Percentiles rank a stretch among this genome's conserved stretches.
These are phyloP conservation scores for Bombardia bombarda DNA, from an alignment of 495 filamentous ascomycete genomes.

Conservation along the genomic window DNA sequence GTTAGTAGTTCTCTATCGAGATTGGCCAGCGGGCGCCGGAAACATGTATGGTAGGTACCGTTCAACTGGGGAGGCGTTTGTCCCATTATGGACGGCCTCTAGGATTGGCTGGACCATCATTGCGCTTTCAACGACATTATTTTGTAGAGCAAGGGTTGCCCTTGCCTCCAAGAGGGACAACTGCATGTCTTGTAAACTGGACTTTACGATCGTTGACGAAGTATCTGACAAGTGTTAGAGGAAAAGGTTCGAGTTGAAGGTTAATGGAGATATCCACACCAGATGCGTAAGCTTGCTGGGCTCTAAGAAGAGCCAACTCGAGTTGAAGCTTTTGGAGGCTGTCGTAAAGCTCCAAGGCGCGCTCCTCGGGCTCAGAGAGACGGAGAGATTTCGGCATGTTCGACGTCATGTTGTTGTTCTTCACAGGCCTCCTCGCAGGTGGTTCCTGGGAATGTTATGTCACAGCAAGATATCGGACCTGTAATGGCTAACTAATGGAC, in stretches of 20 bases:
- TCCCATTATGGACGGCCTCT: slow-evolving; percentile 66
- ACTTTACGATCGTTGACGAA: background rate
- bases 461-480: no score
- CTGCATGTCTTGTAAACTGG: slow-evolving; percentile 51
- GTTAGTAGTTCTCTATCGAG: slow-evolving; percentile 2
- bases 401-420: slow-evolving; percentile 5
- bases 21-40: background rate
- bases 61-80: slow-evolving; percentile 55
- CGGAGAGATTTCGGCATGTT: background rate
- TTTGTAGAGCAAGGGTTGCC: slow-evolving; percentile 57
- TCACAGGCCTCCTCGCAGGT: background rate
- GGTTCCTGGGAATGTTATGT: no score
- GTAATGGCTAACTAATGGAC: no score
- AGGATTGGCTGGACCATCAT: slow-evolving; percentile 65
- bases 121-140: slow-evolving; percentile 57
- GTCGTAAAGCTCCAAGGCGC: slow-evolving; percentile 59
- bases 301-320: slow-evolving; percentile 59
- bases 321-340: slow-evolving; percentile 60
- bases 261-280: no score
- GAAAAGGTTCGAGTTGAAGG: no score
- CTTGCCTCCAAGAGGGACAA: slow-evolving; percentile 60
- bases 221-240: no score
- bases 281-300: slow-evolving; percentile 20
- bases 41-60: slow-evolving; percentile 40
- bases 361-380: slow-evolving; percentile 43